Evolutionary conservation across 768 basidiomycete genomes (phyloP).

Genomic region (Dioszegia hungarica): DNA sequence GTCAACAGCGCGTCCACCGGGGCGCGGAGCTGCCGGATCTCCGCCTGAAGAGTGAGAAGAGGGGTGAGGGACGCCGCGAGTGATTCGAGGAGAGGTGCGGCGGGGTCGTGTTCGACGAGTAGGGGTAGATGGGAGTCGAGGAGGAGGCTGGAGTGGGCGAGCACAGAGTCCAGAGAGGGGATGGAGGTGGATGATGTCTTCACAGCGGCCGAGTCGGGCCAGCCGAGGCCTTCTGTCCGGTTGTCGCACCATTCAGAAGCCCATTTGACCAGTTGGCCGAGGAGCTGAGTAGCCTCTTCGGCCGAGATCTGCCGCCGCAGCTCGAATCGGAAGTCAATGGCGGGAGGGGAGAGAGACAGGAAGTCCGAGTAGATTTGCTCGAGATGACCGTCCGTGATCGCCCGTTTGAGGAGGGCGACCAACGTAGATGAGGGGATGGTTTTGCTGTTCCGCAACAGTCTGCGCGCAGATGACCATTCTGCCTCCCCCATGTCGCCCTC

Average conservation of each 20-base stretch:
- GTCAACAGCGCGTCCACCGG: conserved; percentile 42
- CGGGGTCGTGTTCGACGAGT: conserved; percentile 33
- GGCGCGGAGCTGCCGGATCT: conserved; percentile 29
- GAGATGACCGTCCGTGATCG: not conserved
- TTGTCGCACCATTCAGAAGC: conserved; percentile 17
- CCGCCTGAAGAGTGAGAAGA: conserved; percentile 31
- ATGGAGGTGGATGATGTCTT: not conserved
- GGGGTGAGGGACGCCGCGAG: conserved; percentile 26
- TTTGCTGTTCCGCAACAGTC: not conserved
- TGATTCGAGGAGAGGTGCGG: conserved; percentile 28
- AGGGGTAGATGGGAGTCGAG: conserved; percentile 43
- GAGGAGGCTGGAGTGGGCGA: conserved; percentile 33
- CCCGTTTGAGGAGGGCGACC: conserved; percentile 10
- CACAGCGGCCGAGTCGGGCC: conserved; percentile 7
- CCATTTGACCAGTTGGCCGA: conserved; percentile 29
- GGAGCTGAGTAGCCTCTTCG: conserved; percentile 33
- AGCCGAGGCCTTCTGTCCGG: conserved; percentile 6
- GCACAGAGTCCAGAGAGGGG: conserved; percentile 10
- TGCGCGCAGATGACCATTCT: not conserved
- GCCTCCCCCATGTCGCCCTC: conserved; percentile 11
- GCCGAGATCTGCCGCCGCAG: conserved; percentile 24
- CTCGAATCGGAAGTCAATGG: conserved; percentile 34
- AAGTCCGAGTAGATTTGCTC: conserved; percentile 7
- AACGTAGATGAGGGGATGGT: not conserved
- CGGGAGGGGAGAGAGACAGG: conserved; percentile 24